Base-by-base conservation (phyloP, 768 basidiomycete species). In the Amanita polypyramis region DNA sequence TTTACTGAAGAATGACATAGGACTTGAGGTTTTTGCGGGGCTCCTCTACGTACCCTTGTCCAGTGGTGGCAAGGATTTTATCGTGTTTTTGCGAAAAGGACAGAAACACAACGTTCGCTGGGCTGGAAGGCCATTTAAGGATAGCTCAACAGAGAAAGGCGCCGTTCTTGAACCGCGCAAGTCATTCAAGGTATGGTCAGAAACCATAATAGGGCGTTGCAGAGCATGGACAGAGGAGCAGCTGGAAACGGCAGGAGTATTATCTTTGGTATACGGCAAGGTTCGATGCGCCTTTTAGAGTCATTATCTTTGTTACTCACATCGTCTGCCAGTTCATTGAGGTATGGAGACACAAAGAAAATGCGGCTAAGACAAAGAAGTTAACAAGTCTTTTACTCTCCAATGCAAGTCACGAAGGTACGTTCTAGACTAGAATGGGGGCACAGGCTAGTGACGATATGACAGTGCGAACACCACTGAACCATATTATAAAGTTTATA, bases 331-430 rank as follows among this genome's bases (percentile, higher is more conserved):
- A 83, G 77, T 89, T 88, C 68, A 88, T 89, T 52, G 83, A 85
- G 57, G 87, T 88, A 5, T 90, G 87, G 87, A 65, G 87, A 52
- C 80, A 89, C 60, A 88, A 87, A 60, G 84, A 90, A 60, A 75
- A 66, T 34, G 85, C 83, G 2, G 57, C 85, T 49, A 77, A 83
- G 51, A 76, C 77, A 4, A 88, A 79, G 30, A 82, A 80, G 59
- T 64, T 89, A 19, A 86, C 85, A 2, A 83, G 80, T 46, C 64
- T 90, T 10, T 58, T 92, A 32, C 65, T 92, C 6, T 81, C 82
- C 5, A 89, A 92, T 61, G 87, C 87, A 4, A 83, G 79, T 52
- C 87, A 92, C 57, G 88, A 90, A 71, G 83, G 85, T 77, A 55
- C 42, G 55, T 54, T 38, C 14, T 7, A n/a, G n/a, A 36, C 2